Evolutionary conservation across 2,329 filamentous ascomycete species (phyloP), one percentile per base, ranked within the genome.

Genomic region (Ilyonectria sp.): DNA sequence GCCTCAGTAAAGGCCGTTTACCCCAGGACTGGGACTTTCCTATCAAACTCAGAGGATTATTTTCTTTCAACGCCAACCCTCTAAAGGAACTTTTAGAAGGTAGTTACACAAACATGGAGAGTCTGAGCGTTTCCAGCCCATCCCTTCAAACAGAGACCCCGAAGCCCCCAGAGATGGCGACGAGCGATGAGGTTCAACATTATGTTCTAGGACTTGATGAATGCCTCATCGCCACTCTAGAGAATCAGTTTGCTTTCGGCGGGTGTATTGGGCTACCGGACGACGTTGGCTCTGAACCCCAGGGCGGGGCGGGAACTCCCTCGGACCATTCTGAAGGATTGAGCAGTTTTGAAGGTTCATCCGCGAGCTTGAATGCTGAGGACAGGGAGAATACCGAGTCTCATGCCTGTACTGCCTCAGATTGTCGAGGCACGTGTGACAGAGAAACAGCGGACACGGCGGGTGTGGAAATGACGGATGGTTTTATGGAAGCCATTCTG

Each of bases 1-100:
- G 60, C 17, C 60, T 63, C 29, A 50, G 60, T 33, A 63, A 63
- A 23, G 53, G 60, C 3, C 50, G 60, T 15, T 15, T 57, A 17
- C 60, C 60, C 3, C 52, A 23, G 31, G 53, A 57, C n/a, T n/a
- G 44, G 15, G 52, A 63, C 44, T 44, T 63, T 10, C 60, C 60
- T n/a, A 11, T 47, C 2, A 58, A 19, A 8, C 55, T 58, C 15
- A 31, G 55, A 6, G 40, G 40, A 8, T 35, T 58, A 17, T 58
- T 58, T 58, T 21, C 55, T n/a, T 40, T 47, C 26, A 35, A 58
- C 43, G 33, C 37, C 40, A 58, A 43, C 21, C 55, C 55, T 10
- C 19, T 58, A 21, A 40, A 29, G 37, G 53, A 44, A 19, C 35
- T 56, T 26, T n/a, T 44, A 6, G 33, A 56, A 11, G 21, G 33